A percentile compares a stretch with the other conserved stretches of the same genome.
Evolutionary conservation across 1,284 basidiomycete species (phyloP).

Genomic region (Sanghuangporus sanghuang): DNA sequence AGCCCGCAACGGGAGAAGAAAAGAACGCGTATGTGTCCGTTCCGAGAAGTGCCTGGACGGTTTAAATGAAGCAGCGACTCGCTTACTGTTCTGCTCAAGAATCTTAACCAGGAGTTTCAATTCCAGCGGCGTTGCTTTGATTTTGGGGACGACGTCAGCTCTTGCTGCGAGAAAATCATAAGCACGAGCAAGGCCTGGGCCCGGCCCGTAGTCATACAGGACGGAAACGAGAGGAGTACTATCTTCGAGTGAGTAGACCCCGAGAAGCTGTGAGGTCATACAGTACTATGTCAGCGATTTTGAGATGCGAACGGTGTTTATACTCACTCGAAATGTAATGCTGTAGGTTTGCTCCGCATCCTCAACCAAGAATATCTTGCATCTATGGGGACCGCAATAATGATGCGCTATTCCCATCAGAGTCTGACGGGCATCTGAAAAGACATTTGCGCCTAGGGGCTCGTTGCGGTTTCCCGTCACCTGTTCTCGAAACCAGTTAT

Average conservation of each 20-base stretch:
- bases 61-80: no score
- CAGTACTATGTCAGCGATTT: neutral
- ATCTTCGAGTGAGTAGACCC: conserved; percentile 25
- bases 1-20: no score
- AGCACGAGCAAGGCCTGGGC: conserved; percentile 18
- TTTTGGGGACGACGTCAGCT: neutral
- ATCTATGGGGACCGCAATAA: no score
- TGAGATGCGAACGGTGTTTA: neutral
- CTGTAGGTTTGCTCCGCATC: conserved; percentile 24
- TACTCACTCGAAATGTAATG: conserved; percentile 30
- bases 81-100: no score
- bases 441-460: no score
- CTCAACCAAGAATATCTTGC: conserved; percentile 4
- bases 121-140: conserved; percentile 29
- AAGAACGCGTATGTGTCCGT: no score
- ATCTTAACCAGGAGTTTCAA: conserved; percentile 25
- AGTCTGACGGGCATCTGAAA: no score
- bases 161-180: neutral
- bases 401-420: no score
- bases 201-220: conserved; percentile 24
- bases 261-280: conserved; percentile 25
- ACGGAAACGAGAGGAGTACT: conserved; percentile 30
- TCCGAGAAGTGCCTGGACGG: no score
- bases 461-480: no score
- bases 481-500: no score